Conservation (phyloP, 1,139 yeast species). For the Pneumocystis jirovecii region DNA sequence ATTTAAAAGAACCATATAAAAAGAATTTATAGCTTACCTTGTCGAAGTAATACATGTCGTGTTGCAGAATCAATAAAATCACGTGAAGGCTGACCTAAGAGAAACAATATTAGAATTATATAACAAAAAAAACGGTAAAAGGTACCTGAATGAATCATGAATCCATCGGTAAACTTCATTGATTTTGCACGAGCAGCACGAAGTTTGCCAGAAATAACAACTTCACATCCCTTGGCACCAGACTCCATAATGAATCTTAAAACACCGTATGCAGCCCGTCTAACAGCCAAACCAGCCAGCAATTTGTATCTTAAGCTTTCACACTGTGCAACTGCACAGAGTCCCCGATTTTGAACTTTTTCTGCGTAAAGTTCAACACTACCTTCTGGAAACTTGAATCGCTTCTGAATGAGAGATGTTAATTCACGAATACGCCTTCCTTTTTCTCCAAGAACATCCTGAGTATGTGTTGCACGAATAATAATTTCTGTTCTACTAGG, state of each 20-base stretch:
- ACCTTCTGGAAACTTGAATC: slow-evolving; percentile 94
- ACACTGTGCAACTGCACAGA: slow-evolving; percentile 99
- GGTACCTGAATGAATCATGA: slow-evolving; percentile 76
- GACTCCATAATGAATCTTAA: slow-evolving; percentile 99
- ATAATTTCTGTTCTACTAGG: slow-evolving; percentile 96
- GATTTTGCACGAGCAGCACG: slow-evolving; percentile 99
- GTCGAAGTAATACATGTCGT: slow-evolving; percentile 99
- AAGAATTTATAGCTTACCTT: slow-evolving; percentile 30
- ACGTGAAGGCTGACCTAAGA: slow-evolving; percentile 96
- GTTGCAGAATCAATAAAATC: slow-evolving; percentile 98
- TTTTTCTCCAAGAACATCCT: slow-evolving; percentile 97
- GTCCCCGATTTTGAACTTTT: slow-evolving; percentile 99
- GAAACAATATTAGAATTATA: background rate
- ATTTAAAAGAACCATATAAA: background rate
- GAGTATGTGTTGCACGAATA: slow-evolving; percentile 98
- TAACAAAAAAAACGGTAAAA: background rate
- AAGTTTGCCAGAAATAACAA: slow-evolving; percentile 97
- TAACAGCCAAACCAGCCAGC: slow-evolving; percentile 96
- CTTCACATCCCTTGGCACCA: slow-evolving; percentile 99
- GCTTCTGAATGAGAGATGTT: slow-evolving; percentile 93
- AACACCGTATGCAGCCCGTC: slow-evolving; percentile 99
- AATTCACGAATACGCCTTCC: slow-evolving; percentile 99
- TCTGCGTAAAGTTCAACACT: slow-evolving; percentile 93
- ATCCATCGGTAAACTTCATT: slow-evolving; percentile 99
- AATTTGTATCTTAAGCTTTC: slow-evolving; percentile 97